Conservation (phyloP, 2,329 filamentous ascomycete species). For the Ceratocystis ficicola region DNA sequence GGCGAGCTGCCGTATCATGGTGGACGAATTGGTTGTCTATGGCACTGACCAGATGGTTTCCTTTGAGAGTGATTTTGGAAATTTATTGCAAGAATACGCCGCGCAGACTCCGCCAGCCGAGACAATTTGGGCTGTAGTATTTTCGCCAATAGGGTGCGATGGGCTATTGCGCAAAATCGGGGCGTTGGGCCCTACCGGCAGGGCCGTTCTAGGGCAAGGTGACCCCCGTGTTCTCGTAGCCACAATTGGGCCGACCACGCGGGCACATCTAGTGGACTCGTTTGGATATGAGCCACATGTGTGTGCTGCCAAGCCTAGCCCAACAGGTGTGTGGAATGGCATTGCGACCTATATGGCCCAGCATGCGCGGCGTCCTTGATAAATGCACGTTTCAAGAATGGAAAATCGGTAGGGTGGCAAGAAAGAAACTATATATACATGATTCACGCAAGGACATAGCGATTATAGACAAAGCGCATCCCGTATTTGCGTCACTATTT, state of each 20-base stretch:
- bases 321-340: constrained; percentile 60
- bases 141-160: constrained; percentile 55
- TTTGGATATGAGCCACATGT: constrained; percentile 62
- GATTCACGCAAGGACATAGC: neutral
- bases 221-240: constrained; percentile 48
- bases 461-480: neutral
- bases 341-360: constrained; percentile 37
- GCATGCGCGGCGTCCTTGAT: neutral
- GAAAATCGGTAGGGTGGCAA: neutral
- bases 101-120: constrained; percentile 48
- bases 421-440: neutral
- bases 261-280: constrained; percentile 53
- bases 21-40: constrained; percentile 76
- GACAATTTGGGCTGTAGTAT: constrained; percentile 36
- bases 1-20: constrained; percentile 42
- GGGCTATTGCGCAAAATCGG: constrained; percentile 46
- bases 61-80: constrained; percentile 57
- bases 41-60: constrained; percentile 70
- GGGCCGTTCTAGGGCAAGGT: constrained; percentile 22
- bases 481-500: neutral
- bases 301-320: constrained; percentile 71
- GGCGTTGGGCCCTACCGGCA: constrained; percentile 34
- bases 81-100: constrained; percentile 45
- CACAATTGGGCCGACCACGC: constrained; percentile 89
- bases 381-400: neutral